A percentile compares a stretch with the other conserved stretches of the same genome.
These are phyloP conservation scores for Piper longum DNA, from an alignment of 164 flowering plant genomes.

Conservation along the genomic window DNA sequence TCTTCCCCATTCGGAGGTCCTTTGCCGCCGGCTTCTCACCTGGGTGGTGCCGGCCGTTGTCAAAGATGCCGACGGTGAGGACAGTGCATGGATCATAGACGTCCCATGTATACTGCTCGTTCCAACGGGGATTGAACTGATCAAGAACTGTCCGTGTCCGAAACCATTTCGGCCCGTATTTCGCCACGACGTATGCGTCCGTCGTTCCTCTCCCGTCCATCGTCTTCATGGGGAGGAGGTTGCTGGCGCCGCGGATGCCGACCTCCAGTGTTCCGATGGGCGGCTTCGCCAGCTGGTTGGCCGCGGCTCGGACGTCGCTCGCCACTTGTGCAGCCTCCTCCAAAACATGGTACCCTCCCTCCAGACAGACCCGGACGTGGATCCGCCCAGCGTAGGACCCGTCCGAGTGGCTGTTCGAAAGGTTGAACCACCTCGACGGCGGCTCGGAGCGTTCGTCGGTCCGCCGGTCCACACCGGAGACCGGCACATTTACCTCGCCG, in stretches of 20 bases:
- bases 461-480: slow-evolving; percentile 50
- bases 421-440: slow-evolving; percentile 70
- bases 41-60: slow-evolving; percentile 53
- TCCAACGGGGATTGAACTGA: slow-evolving; percentile 80
- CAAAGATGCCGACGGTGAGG: slow-evolving; percentile 77
- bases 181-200: slow-evolving; percentile 86
- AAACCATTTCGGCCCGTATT: slow-evolving; percentile 94
- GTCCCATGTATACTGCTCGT: slow-evolving; percentile 95
- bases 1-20: slow-evolving; percentile 64
- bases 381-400: slow-evolving; percentile 63
- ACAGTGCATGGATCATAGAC: slow-evolving; percentile 94
- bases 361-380: slow-evolving; percentile 61
- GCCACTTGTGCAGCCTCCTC: slow-evolving; percentile 88
- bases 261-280: slow-evolving; percentile 79
- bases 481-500: slow-evolving; percentile 52
- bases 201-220: slow-evolving; percentile 84
- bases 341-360: slow-evolving; percentile 95
- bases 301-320: slow-evolving; percentile 76
- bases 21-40: slow-evolving; percentile 37
- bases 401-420: slow-evolving; percentile 28
- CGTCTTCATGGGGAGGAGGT: slow-evolving; percentile 75
- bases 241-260: slow-evolving; percentile 74
- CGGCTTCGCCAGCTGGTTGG: slow-evolving; percentile 61
- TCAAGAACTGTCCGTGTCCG: slow-evolving; percentile 84
- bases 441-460: slow-evolving; percentile 40